Evolutionary conservation across 208 protist genomes (phyloP).

Genomic region (Polymyxa betae): DNA sequence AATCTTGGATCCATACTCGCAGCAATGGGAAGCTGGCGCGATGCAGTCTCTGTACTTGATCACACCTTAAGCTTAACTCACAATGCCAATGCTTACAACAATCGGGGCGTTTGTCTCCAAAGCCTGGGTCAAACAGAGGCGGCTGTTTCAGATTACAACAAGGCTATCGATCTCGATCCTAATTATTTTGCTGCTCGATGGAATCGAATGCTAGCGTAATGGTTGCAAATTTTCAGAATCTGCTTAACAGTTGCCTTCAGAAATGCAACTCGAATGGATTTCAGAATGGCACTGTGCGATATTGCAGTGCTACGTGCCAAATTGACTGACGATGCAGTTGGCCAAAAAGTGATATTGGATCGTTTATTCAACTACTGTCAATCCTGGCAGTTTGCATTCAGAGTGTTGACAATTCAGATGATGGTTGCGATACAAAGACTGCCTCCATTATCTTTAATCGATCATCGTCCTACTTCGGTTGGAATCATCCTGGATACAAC

Average conservation of each 20-base stretch:
- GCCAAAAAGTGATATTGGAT: neutral
- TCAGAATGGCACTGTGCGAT: neutral
- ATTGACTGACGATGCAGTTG: neutral
- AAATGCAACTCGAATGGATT: neutral
- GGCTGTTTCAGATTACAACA: conserved; percentile 6
- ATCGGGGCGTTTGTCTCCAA: neutral
- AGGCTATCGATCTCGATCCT: neutral
- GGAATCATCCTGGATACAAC: neutral
- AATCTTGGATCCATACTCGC: neutral
- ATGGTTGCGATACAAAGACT: neutral
- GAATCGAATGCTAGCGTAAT: neutral
- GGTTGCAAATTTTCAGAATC: too few species aligned
- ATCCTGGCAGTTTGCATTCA: neutral
- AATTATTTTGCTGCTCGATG: neutral
- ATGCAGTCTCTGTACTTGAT: neutral
- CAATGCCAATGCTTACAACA: neutral
- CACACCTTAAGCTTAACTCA: too few species aligned
- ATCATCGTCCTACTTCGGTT: neutral
- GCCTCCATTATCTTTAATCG: neutral
- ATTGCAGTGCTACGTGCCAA: neutral
- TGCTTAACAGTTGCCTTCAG: neutral
- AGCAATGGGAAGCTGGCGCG: neutral
- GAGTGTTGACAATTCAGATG: neutral
- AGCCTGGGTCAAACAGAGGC: neutral
- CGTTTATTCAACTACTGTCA: neutral